These are phyloP conservation scores for Penicillium brasilianum DNA, from an alignment of 2,329 filamentous ascomycete species.

Conservation along the genomic window DNA sequence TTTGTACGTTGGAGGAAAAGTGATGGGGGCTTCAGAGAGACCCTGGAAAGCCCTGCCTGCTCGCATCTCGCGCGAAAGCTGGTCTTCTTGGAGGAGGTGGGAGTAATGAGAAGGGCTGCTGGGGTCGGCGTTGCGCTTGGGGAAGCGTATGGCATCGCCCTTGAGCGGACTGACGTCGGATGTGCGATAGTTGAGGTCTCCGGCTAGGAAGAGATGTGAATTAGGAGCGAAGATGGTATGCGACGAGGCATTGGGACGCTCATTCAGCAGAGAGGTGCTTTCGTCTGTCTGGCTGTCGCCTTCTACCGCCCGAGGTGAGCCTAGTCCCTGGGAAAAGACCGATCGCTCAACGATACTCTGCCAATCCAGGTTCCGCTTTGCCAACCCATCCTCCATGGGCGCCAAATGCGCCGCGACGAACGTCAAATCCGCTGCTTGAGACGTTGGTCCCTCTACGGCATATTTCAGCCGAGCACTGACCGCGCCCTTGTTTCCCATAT, in stretches of 20 bases:
- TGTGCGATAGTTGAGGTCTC: conserved; percentile 95
- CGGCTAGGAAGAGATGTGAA: conserved; percentile 81
- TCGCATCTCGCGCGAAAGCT: conserved; percentile 73
- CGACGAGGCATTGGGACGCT: conserved; percentile 22
- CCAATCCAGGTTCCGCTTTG: conserved; percentile 86
- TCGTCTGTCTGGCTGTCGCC: conserved; percentile 41
- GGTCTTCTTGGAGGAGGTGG: conserved; percentile 73
- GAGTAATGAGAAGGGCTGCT: conserved; percentile 66
- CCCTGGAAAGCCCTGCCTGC: conserved; percentile 77
- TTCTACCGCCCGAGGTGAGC: conserved; percentile 36
- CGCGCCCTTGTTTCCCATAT: conserved; percentile 96
- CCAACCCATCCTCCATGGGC: conserved; percentile 79
- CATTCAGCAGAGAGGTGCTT: conserved; percentile 38
- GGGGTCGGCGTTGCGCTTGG: conserved; percentile 60
- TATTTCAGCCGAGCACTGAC: conserved; percentile 77
- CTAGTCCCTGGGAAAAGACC: conserved; percentile 64
- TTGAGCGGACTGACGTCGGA: conserved; percentile 67
- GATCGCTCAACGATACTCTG: conserved; percentile 77
- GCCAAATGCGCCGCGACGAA: conserved; percentile 89
- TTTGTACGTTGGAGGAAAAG: conserved; percentile 94
- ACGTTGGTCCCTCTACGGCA: conserved; percentile 41
- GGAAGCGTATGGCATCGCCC: conserved; percentile 63
- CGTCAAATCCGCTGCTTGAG: conserved; percentile 69
- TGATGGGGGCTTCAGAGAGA: conserved; percentile 72
- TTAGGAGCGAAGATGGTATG: conserved; percentile 72